These are phyloP conservation scores for Rhynchosporium secalis DNA, from an alignment of 2,329 filamentous ascomycete genomes.

Conservation along the genomic window DNA sequence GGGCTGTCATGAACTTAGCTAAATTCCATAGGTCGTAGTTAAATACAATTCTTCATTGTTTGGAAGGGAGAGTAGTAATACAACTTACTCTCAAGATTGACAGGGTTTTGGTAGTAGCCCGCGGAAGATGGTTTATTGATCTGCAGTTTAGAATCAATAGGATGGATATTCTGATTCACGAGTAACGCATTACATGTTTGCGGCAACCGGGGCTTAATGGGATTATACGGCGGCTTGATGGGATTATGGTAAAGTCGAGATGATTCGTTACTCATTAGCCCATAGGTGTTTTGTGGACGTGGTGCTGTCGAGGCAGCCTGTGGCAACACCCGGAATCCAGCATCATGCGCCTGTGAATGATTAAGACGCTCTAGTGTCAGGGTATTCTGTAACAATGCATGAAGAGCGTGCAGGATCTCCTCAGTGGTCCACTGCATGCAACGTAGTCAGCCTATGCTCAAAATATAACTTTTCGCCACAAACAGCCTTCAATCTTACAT, in stretches of 20 bases:
- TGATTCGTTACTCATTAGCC: too few relatives aligned
- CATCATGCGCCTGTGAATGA: not conserved
- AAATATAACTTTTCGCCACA: not conserved
- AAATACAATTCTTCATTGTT: too few relatives aligned
- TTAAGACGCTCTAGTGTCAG: not conserved
- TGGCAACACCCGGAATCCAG: not conserved
- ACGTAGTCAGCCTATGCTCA: not conserved
- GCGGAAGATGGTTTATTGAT: not conserved
- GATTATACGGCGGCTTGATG: too few relatives aligned
- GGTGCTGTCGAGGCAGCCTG: not conserved
- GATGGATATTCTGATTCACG: not conserved
- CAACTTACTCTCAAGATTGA: not conserved
- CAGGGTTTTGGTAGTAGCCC: not conserved
- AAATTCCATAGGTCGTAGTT: not conserved
- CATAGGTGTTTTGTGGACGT: not conserved
- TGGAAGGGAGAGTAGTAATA: not conserved
- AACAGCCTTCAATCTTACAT: not conserved
- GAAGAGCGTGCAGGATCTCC: constrained; percentile 7
- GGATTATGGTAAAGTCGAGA: not conserved
- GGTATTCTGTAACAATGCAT: constrained; percentile 1
- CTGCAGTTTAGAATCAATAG: not conserved
- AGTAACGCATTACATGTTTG: too few relatives aligned
- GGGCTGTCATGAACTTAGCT: not conserved
- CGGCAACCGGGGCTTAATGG: too few relatives aligned
- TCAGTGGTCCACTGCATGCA: constrained; percentile 6